Conservation (phyloP, 306 rosid species). For the Prunus mume region DNA sequence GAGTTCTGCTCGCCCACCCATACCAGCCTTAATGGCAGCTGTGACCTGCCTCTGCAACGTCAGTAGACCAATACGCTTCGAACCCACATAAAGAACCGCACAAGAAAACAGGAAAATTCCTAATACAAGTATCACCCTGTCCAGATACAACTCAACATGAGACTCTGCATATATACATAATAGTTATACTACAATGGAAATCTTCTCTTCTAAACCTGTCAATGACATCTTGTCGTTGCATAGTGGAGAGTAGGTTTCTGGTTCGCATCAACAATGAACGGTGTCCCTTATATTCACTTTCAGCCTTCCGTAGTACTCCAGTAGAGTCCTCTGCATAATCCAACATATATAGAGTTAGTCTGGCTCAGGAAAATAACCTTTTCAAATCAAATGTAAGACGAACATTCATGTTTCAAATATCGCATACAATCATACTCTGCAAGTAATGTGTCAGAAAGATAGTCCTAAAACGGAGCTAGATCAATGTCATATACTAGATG, state of each 20-base stretch:
- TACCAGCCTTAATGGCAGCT: constrained; percentile 76
- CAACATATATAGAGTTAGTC: constrained; percentile 16
- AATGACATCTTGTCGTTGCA: constrained; percentile 92
- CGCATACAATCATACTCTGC: background rate
- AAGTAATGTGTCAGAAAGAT: background rate
- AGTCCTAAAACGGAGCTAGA: background rate
- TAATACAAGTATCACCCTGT: constrained; percentile 67
- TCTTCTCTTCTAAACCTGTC: constrained; percentile 55
- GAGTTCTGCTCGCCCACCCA: constrained; percentile 48
- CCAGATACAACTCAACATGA: constrained; percentile 16
- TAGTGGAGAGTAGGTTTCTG: constrained; percentile 76
- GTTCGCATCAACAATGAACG: constrained; percentile 75
- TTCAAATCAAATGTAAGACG: background rate
- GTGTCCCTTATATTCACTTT: constrained; percentile 89
- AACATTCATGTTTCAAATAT: background rate
- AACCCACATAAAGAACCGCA: constrained; percentile 80
- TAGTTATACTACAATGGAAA: background rate
- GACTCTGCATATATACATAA: background rate
- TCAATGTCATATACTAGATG: background rate
- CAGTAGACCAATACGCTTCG: constrained; percentile 73
- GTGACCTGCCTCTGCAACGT: constrained; percentile 68
- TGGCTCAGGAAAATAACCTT: background rate
- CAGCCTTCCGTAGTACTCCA: constrained; percentile 74
- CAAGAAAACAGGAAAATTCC: constrained; percentile 72
- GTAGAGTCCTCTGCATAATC: constrained; percentile 71